phyloP scores from a whole-genome alignment of 2,329 filamentous ascomycete species.

The Ilyonectria robusta region DNA sequence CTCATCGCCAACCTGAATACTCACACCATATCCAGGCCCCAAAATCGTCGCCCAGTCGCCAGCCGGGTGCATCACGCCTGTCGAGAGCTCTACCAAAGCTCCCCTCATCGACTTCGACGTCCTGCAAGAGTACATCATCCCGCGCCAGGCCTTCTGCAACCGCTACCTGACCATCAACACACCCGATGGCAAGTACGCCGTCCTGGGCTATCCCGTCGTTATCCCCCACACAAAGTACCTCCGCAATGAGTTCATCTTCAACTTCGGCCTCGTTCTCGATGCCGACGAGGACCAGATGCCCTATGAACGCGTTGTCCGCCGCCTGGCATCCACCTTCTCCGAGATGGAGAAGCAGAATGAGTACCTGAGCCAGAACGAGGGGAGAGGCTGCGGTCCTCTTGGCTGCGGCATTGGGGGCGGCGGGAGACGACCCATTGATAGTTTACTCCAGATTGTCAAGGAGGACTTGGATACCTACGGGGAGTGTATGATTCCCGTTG shows the following conservation, averaged over 20 bases:
- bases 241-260: conserved; percentile 98
- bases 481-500: conserved; percentile 98
- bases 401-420: conserved; percentile 48
- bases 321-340: conserved; percentile 87
- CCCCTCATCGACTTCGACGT: conserved; percentile 88
- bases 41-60: conserved; percentile 75
- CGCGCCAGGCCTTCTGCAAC: conserved; percentile 94
- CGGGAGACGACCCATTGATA: conserved; percentile 80
- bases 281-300: conserved; percentile 77
- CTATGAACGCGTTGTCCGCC: conserved; percentile 87
- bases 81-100: conserved; percentile 54
- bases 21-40: conserved; percentile 60
- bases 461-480: conserved; percentile 97
- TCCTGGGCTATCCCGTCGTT: conserved; percentile 91
- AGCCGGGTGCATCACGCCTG: conserved; percentile 71
- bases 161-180: conserved; percentile 87
- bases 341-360: conserved; percentile 93
- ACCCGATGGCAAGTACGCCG: conserved; percentile 76
- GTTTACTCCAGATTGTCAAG: conserved; percentile 83
- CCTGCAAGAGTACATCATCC: conserved; percentile 93
- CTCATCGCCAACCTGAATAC: background rate
- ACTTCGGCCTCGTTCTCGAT: conserved; percentile 89
- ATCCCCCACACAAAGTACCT: conserved; percentile 87
- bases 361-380: conserved; percentile 78
- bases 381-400: conserved; percentile 48